Evolutionary conservation across 2,329 filamentous ascomycete genomes (phyloP).

Genomic region (Bisporella sp.): DNA sequence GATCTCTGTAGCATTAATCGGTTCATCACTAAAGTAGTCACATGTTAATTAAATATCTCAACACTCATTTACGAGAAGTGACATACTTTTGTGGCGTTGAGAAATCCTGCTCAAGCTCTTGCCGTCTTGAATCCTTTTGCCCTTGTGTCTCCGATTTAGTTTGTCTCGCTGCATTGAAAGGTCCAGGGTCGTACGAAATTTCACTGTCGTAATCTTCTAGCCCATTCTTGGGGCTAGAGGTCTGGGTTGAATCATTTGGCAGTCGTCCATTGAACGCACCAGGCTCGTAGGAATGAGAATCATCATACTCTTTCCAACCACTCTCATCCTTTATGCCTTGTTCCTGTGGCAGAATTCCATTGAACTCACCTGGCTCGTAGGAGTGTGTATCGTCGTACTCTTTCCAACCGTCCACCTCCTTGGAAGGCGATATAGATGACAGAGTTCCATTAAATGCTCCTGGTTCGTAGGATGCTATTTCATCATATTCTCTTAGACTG

Average conservation of each 20-base stretch:
- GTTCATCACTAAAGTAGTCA: too few relatives aligned
- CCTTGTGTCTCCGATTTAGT: too few relatives aligned
- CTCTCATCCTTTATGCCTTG: background rate
- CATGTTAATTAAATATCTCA: too few relatives aligned
- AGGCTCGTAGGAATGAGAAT: background rate
- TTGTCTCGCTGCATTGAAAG: background rate
- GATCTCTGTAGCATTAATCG: conserved; percentile 1
- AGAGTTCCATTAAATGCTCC: background rate
- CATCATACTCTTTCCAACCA: conserved; percentile 5
- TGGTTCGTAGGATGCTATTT: background rate
- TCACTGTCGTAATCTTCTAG: conserved; percentile 6
- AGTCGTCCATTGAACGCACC: conserved; percentile 1
- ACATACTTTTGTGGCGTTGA: too few relatives aligned
- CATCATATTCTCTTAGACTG: background rate
- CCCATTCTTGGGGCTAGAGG: background rate
- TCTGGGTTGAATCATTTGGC: background rate
- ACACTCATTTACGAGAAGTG: too few relatives aligned
- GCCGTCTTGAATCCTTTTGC: too few relatives aligned
- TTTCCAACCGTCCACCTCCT: background rate
- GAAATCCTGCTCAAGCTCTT: too few relatives aligned
- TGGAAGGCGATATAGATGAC: background rate
- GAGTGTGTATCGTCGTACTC: background rate
- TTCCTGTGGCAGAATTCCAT: background rate
- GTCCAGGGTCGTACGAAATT: background rate
- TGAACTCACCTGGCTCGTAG: background rate